These are phyloP conservation scores for Isatis lusitanica DNA, from an alignment of 441 rosid genomes.

Conservation along the genomic window DNA sequence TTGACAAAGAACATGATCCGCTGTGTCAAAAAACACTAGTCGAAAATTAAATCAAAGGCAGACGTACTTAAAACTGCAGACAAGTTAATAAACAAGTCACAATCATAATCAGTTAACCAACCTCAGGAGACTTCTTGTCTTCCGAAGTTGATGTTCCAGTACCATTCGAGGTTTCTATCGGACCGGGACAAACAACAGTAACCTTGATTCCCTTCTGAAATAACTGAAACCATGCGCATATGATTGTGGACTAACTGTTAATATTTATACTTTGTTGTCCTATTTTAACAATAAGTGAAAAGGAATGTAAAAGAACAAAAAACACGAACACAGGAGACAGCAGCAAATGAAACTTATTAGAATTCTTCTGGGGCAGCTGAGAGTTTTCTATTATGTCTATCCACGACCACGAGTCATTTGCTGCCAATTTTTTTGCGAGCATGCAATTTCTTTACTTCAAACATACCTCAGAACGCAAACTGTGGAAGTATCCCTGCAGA, in stretches of 20 bases:
- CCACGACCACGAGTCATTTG: not conserved
- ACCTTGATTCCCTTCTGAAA: slow-evolving; percentile 81
- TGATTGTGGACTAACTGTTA: slow-evolving; percentile 7
- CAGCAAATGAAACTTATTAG: not conserved
- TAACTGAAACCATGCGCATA: slow-evolving; percentile 46
- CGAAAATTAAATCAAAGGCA: not conserved
- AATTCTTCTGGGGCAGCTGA: not conserved
- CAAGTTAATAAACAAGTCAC: not conserved
- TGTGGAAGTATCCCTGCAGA: slow-evolving; percentile 83
- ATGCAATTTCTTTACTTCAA: not conserved
- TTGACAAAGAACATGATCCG: not conserved
- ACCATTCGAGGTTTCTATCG: slow-evolving; percentile 69
- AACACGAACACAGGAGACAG: not conserved
- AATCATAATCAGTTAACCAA: slow-evolving; percentile 26
- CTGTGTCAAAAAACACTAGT: not conserved
- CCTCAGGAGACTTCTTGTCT: slow-evolving; percentile 57
- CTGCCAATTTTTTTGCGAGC: not conserved
- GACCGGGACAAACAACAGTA: slow-evolving; percentile 95
- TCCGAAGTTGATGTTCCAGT: slow-evolving; percentile 55
- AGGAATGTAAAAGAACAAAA: not conserved
- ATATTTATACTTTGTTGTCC: not conserved
- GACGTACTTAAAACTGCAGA: not conserved
- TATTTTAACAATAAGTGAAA: not conserved
- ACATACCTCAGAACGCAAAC: slow-evolving; percentile 88
- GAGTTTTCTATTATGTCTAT: not conserved